Base-by-base conservation (phyloP, 352 stramenopile genomes). In the Pythium brachiatum region DNA sequence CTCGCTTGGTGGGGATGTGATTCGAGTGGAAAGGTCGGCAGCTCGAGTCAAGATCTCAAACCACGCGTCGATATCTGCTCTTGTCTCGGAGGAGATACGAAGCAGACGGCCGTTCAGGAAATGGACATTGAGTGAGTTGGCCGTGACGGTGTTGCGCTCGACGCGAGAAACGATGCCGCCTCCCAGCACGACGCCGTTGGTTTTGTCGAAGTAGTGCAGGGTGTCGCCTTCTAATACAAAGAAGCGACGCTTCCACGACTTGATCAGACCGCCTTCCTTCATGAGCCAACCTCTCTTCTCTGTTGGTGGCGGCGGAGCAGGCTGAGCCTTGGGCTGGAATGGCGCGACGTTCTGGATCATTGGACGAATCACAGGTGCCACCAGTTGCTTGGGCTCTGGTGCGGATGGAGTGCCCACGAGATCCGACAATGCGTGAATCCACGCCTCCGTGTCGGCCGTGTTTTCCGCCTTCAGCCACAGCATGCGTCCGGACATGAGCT, bases 191-290 rank as follows among this genome's bases (percentile, higher is more conserved):
- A 62, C 68, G 18, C 69, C 70, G 27, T 77, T 75, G 1, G 72
- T 57, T 39, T 84, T 74, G 25, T 90, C 73, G 55, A 73, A 87
- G 62, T 87, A 82, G 38, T 79, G 57, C 18, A 92, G 66, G 25
- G 56, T 65, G 46, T 78, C 74, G 6, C 75, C 79, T 13, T 80
- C 68, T 1, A 92, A 62, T 39, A 86, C 66, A 61, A 92, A 90
- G 53, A 82, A 90, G n/a, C 79, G 68, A n/a, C 75, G 27, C 52
- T 88, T 89, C 83, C 83, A 90, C 1, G 80, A 78, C 47, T 67
- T 74, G 29, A 73, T 70, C 16, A 72, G 39, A 18, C 62, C 62
- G 8, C 70, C 74, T 73, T 89, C 70, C 52, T 87, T 79, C 47
- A 78, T 73, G n/a, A 92, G 55, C 82, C 82, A 92, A 34, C 82